phyloP scores from a whole-genome alignment of 345 rosid genomes.

The Fremontodendron californicum region DNA sequence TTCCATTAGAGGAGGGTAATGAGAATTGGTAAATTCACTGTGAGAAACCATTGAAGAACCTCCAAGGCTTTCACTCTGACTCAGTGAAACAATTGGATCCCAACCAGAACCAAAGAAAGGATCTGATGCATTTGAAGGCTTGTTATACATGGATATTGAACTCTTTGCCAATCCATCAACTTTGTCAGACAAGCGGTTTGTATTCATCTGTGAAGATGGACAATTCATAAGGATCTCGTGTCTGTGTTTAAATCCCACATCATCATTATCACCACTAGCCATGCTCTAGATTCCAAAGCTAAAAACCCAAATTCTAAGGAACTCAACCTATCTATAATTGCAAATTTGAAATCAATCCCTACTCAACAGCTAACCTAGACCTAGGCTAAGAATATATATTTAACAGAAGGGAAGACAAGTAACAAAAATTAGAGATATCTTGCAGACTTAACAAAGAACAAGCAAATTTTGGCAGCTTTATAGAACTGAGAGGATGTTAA shows the following conservation, averaged over 20 bases:
- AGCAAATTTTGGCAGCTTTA: slow-evolving; percentile 61
- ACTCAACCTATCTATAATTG: slow-evolving; percentile 8
- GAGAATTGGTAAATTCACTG: slow-evolving; percentile 47
- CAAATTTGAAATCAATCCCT: slow-evolving; percentile 16
- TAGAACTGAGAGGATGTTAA: slow-evolving; percentile 48
- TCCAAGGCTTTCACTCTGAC: slow-evolving; percentile 42
- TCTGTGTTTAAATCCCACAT: slow-evolving; percentile 46
- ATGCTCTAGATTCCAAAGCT: slow-evolving; percentile 36
- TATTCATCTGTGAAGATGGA: slow-evolving; percentile 41
- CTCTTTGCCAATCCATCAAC: slow-evolving; percentile 39
- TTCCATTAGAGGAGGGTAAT: slow-evolving; percentile 50
- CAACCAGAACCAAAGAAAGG: slow-evolving; percentile 73
- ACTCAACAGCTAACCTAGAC: slow-evolving; percentile 19
- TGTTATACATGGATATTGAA: slow-evolving; percentile 37
- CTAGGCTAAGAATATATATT: slow-evolving; percentile 22
- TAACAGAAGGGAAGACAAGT: slow-evolving; percentile 8
- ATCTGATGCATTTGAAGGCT: slow-evolving; percentile 33
- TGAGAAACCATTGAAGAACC: slow-evolving; percentile 53
- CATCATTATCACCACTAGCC: slow-evolving; percentile 57
- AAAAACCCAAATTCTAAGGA: slow-evolving; percentile 29
- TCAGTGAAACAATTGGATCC: slow-evolving; percentile 59
- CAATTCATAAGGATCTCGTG: slow-evolving; percentile 39
- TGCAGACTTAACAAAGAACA: slow-evolving; percentile 68
- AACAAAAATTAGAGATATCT: slow-evolving; percentile 37
- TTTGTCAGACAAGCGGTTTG: slow-evolving; percentile 30